Percentiles rank a stretch among this genome's conserved stretches.
phyloP scores from a whole-genome alignment of 1,284 basidiomycete genomes.

The Cryptococcus maquisensis region DNA sequence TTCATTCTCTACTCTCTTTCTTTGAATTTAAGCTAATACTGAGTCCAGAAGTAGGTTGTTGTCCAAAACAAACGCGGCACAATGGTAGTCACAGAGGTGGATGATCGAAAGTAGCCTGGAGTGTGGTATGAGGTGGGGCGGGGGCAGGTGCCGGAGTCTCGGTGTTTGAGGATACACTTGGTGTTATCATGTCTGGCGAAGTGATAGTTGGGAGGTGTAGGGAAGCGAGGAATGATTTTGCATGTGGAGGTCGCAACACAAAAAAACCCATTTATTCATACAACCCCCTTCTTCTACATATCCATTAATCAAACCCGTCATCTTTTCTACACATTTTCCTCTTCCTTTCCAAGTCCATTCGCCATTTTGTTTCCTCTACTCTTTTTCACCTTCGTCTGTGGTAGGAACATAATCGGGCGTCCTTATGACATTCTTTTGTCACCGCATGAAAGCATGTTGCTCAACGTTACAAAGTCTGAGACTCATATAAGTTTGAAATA shows the following conservation, averaged over 20 bases:
- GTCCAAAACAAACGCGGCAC: conserved; percentile 25
- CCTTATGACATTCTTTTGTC: background rate
- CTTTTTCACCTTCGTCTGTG: background rate
- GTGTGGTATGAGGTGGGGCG: background rate
- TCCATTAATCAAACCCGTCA: background rate
- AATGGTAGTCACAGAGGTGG: conserved; percentile 30
- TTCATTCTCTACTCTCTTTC: background rate
- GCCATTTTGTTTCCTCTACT: background rate
- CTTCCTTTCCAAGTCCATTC: background rate
- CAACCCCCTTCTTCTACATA: background rate
- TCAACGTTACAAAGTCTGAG: too few relatives aligned
- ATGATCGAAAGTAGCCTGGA: background rate
- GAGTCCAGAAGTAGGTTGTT: conserved; percentile 33
- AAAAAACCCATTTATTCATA: background rate
- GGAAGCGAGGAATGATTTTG: too few relatives aligned
- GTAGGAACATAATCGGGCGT: background rate
- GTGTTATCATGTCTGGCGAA: background rate
- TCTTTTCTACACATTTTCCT: background rate
- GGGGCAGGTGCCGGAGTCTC: background rate
- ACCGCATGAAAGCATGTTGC: too few relatives aligned
- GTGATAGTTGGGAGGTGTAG: background rate
- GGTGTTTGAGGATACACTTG: background rate
- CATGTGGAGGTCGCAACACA: too few relatives aligned
- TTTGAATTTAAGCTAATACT: conserved; percentile 2
- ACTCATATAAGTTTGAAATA: too few relatives aligned